phyloP scores from a whole-genome alignment of 192 early-diverging fungal species.

The Dissophora ornata region DNA sequence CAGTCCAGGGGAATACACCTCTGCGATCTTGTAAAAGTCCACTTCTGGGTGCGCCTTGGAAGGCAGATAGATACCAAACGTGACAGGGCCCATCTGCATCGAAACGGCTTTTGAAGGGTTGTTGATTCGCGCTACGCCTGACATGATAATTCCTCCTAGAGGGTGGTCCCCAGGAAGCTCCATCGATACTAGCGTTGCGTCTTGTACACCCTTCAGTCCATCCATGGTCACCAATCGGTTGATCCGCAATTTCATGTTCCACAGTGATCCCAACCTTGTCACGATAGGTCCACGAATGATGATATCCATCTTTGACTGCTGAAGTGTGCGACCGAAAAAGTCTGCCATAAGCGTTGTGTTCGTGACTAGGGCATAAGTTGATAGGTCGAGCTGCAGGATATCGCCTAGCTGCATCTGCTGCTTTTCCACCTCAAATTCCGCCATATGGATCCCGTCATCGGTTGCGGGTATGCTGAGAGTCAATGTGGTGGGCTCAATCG shows the following conservation, averaged over 20 bases:
- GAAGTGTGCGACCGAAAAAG: conserved; percentile 26
- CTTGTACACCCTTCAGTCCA: conserved; percentile 36
- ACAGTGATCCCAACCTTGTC: conserved; percentile 29
- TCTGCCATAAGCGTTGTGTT: conserved; percentile 41
- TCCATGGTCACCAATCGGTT: conserved; percentile 23
- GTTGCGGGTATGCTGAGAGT: conserved; percentile 8
- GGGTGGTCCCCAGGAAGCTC: conserved; percentile 36
- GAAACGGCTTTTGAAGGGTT: conserved; percentile 39
- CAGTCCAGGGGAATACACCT: conserved; percentile 20
- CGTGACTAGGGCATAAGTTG: conserved; percentile 31
- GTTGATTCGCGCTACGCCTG: conserved; percentile 30
- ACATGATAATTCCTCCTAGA: conserved; percentile 38
- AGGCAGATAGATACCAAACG: conserved; percentile 46
- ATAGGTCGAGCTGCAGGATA: conserved; percentile 18
- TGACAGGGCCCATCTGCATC: conserved; percentile 25
- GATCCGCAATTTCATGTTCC: conserved; percentile 32
- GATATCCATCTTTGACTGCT: conserved; percentile 22
- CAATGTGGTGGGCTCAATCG: conserved; percentile 24
- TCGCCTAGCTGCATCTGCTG: conserved; percentile 38
- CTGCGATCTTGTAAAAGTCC: conserved; percentile 44
- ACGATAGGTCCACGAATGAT: conserved; percentile 24
- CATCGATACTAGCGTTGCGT: conserved; percentile 35
- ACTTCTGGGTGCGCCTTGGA: conserved; percentile 24
- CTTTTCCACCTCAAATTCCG: conserved; percentile 29
- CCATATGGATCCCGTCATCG: conserved; percentile 22